Conservation (phyloP, 1,284 basidiomycete genomes). For the Pulveroboletus sp. region DNA sequence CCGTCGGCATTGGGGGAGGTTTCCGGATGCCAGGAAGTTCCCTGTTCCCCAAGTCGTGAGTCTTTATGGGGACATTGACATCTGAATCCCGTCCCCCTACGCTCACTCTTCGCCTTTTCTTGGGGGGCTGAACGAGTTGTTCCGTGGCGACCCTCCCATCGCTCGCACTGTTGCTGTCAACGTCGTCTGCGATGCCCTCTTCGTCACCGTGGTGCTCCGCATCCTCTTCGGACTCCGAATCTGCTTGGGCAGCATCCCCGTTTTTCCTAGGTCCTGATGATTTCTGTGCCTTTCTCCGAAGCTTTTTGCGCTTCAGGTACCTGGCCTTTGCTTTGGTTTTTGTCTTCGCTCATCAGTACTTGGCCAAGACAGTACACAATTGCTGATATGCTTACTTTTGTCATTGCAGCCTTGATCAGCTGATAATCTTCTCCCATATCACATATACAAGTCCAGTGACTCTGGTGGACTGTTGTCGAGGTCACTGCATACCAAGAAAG, state of each 20-base stretch:
- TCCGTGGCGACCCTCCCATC: not conserved
- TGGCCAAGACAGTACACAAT: not conserved
- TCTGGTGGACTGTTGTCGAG: too few relatives aligned
- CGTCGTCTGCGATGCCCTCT: not conserved
- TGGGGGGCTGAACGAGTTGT: slow-evolving; percentile 3
- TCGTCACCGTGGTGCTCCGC: slow-evolving; percentile 3
- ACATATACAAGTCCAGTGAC: not conserved
- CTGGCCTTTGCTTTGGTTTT: slow-evolving; percentile 36
- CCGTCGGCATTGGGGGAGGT: slow-evolving; percentile 8
- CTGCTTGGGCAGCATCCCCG: not conserved
- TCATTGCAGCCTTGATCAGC: not conserved
- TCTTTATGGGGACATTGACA: not conserved
- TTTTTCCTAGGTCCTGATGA: slow-evolving; percentile 22
- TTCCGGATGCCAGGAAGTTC: not conserved
- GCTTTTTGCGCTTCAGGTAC: slow-evolving; percentile 34
- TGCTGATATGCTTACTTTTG: slow-evolving; percentile 25
- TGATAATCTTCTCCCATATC: slow-evolving; percentile 21
- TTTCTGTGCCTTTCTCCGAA: slow-evolving; percentile 31
- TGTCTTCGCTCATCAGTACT: slow-evolving; percentile 2
- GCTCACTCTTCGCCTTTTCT: slow-evolving; percentile 24
- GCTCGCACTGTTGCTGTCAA: not conserved
- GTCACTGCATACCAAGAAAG: slow-evolving; percentile 11
- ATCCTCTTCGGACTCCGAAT: slow-evolving; percentile 18
- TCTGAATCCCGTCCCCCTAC: not conserved
- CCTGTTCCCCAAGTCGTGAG: not conserved